Conservation (phyloP, 768 basidiomycete species). For the Cystobasidium onofrii region DNA sequence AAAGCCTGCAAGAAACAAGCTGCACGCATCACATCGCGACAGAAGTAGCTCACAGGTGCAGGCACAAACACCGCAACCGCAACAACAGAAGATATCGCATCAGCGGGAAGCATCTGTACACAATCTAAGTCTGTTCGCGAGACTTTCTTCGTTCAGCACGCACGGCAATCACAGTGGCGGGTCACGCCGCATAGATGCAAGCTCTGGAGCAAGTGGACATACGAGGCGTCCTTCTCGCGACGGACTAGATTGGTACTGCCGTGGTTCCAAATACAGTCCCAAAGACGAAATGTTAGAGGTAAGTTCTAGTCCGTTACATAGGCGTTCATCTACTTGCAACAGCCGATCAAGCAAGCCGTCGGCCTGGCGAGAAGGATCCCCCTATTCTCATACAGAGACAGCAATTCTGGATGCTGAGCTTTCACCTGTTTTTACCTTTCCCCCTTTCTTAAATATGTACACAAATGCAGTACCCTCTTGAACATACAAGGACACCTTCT, state of each 20-base stretch:
- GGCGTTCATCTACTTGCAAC: background rate
- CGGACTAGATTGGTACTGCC: conserved; percentile 8
- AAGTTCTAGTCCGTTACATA: background rate
- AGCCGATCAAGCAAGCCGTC: background rate
- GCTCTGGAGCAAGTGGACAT: background rate
- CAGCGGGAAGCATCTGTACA: background rate
- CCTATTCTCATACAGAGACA: background rate
- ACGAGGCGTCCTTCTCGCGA: background rate
- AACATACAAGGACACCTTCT: conserved; percentile 9
- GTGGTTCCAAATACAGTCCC: background rate
- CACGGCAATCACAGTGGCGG: conserved; percentile 9
- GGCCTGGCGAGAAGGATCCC: background rate
- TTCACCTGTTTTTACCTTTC: background rate
- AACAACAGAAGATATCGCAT: background rate
- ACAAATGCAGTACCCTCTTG: background rate
- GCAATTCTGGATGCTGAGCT: background rate
- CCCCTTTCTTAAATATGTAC: background rate
- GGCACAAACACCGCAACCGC: background rate
- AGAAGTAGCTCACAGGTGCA: background rate
- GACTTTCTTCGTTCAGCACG: conserved; percentile 8
- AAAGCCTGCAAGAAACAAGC: conserved; percentile 10
- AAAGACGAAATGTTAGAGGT: background rate
- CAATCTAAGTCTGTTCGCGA: background rate
- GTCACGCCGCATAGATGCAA: background rate
- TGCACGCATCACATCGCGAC: background rate